Evolutionary conservation across 192 early-diverging fungal genomes (phyloP).

Genomic region (Mortierella alpina): DNA sequence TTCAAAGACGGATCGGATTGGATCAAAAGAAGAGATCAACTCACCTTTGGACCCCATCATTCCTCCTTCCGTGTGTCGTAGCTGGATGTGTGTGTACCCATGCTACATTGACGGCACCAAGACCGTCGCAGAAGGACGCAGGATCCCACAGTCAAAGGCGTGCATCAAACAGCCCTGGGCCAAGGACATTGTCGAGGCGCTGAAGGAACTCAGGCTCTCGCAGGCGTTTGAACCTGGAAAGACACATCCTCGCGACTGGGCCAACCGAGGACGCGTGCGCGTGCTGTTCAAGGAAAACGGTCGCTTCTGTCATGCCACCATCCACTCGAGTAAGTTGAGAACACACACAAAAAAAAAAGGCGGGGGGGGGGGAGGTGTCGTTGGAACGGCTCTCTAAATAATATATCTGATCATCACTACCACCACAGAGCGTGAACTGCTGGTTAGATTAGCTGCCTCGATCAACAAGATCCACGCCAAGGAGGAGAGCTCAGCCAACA

Average conservation of each 20-base stretch:
- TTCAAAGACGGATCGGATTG: neutral
- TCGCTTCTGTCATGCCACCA: conserved; percentile 54
- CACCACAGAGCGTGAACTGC: conserved; percentile 21
- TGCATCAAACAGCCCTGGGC: conserved; percentile 67
- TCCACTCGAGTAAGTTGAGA: conserved; percentile 62
- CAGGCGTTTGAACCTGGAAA: conserved; percentile 75
- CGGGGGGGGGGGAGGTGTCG: too few relatives aligned
- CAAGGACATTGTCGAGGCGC: conserved; percentile 72
- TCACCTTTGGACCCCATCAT: neutral
- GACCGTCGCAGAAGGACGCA: conserved; percentile 70
- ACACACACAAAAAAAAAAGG: neutral
- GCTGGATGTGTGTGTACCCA: conserved; percentile 81
- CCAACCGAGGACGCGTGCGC: conserved; percentile 75
- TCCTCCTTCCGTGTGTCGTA: conserved; percentile 11
- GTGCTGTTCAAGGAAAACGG: conserved; percentile 68
- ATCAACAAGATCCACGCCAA: conserved; percentile 45
- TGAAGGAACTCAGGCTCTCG: conserved; percentile 66
- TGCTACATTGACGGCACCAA: conserved; percentile 74
- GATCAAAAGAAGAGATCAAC: neutral
- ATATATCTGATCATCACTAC: neutral
- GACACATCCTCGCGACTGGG: conserved; percentile 77
- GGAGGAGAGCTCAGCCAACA: conserved; percentile 19
- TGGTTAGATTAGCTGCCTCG: conserved; percentile 32
- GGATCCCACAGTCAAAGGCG: conserved; percentile 62
- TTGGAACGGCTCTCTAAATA: neutral